Base-by-base conservation (phyloP, 345 rosid genomes). In the Anastatica hierochuntica region DNA sequence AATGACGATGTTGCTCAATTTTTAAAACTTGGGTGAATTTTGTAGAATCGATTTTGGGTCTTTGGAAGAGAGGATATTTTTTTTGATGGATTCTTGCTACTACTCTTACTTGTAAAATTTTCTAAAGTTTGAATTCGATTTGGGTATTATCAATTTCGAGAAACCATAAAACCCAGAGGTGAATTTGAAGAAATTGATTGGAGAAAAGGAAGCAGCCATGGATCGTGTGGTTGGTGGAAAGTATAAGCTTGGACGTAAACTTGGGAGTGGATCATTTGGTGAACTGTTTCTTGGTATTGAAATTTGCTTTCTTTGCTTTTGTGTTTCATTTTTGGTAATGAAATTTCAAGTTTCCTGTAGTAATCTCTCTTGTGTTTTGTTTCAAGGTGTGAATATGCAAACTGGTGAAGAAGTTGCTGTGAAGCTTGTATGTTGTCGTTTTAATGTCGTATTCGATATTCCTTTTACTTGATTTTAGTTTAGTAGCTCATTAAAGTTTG, bases 191-290 rank as follows among this genome's bases (percentile, higher is more conserved):
- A n/a, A n/a, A n/a, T 21, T 43, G 24, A 46, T 26, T 10, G 53
- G 37, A 66, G 43, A 18, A 7, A 17, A n/a, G n/a, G n/a, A n/a
- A n/a, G n/a, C n/a, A 35, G 38, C 12, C 15, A 83, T 83, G 90
- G 90, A 83, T 46, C 82, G 96, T 64, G 72, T 87, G 64, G 79
- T 90, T 72, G 96, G 96, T 48, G 88, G 87, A 30, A 87, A 87
- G 78, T 87, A 68, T 72, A 90, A 87, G 79, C 85, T 87, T 53
- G 96, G 90, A 56, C 85, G 95, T 36, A 84, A 87, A 75, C 86
- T 90, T 64, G 98, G 98, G 33, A 79, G 98, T 64, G 98, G 98
- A 65, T 90, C 98, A 51, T 90, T 84, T 72, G 98, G 98, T 43
- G 96, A 90, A 78, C 84, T 90, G 58, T 87, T 51, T 72, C 83